These are phyloP conservation scores for Spinellus fusiger DNA, from an alignment of 192 early-diverging fungal species.

Conservation along the genomic window DNA sequence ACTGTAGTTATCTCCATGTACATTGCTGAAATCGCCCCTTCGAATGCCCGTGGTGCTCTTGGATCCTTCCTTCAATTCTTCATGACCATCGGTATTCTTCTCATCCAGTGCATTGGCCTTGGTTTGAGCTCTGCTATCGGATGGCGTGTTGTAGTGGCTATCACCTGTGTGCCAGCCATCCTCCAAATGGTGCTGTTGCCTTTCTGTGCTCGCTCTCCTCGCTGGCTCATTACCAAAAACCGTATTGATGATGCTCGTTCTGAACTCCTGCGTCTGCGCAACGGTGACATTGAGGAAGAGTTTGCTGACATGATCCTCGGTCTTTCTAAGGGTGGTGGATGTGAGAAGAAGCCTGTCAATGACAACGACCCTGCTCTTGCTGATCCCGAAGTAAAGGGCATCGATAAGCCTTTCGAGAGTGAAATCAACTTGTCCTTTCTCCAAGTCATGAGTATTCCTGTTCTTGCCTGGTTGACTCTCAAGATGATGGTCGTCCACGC, in stretches of 20 bases:
- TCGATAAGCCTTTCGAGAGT: neutral
- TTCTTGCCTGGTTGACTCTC: constrained; percentile 35
- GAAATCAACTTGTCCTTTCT: constrained; percentile 24
- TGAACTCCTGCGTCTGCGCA: constrained; percentile 53
- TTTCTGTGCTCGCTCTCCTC: constrained; percentile 61
- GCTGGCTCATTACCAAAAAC: constrained; percentile 55
- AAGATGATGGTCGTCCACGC: constrained; percentile 54
- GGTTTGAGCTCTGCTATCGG: constrained; percentile 30
- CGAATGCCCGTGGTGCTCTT: constrained; percentile 37
- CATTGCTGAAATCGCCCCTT: constrained; percentile 50
- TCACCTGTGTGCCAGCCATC: constrained; percentile 41
- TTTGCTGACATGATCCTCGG: constrained; percentile 42
- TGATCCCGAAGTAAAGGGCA: constrained; percentile 7
- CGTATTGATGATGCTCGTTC: constrained; percentile 54
- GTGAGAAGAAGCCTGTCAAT: constrained; percentile 2
- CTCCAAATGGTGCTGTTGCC: constrained; percentile 55
- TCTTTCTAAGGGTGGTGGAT: constrained; percentile 4
- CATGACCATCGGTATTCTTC: constrained; percentile 53
- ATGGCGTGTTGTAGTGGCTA: constrained; percentile 46
- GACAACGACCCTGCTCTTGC: constrained; percentile 11
- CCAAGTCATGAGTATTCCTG: constrained; percentile 30
- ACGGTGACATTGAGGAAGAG: constrained; percentile 54
- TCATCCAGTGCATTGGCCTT: constrained; percentile 39
- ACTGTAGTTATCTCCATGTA: constrained; percentile 51
- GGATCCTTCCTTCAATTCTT: constrained; percentile 51